Percentiles rank a stretch among this genome's conserved stretches.
phyloP scores from a whole-genome alignment of 2,329 filamentous ascomycete species.

The Aspergillus brasiliensis region DNA sequence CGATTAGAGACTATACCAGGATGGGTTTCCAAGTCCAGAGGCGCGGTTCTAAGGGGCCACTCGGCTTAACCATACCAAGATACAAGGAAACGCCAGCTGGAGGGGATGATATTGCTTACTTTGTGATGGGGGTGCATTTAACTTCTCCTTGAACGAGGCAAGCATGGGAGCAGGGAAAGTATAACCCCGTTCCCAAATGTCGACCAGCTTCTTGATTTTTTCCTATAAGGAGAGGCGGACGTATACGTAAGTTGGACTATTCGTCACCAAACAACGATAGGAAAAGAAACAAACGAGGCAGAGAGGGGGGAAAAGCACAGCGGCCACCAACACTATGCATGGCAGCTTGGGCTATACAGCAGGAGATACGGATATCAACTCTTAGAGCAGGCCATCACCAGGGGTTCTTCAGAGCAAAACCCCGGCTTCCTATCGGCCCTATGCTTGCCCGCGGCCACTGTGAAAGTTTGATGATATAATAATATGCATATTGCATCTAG shows the following conservation, averaged over 20 bases:
- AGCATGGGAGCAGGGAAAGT: conserved; percentile 86
- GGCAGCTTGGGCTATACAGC: conserved; percentile 23
- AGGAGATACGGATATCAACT: conserved; percentile 29
- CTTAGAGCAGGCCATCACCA: conserved; percentile 22
- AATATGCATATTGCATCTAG: conserved; percentile 35
- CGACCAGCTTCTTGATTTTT: conserved; percentile 91
- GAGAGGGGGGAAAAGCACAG: conserved; percentile 12
- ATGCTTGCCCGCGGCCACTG: conserved; percentile 34
- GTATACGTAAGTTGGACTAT: conserved; percentile 54
- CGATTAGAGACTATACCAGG: conserved; percentile 29
- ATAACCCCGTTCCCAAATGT: conserved; percentile 95
- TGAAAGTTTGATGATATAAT: conserved; percentile 28
- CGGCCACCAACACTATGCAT: conserved; percentile 28
- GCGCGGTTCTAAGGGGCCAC: neutral
- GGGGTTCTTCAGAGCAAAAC: conserved; percentile 35
- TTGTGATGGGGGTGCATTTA: conserved; percentile 62
- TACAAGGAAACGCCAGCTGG: conserved; percentile 10
- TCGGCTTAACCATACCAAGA: neutral
- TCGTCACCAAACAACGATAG: conserved; percentile 26
- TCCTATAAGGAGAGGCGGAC: conserved; percentile 65
- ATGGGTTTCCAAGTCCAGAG: neutral
- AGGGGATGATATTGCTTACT: conserved; percentile 57
- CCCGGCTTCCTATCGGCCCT: conserved; percentile 25
- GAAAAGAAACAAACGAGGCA: conserved; percentile 18
- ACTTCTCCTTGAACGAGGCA: conserved; percentile 76